Percentiles rank a stretch among this genome's conserved stretches.
These are phyloP conservation scores for Curvularia verruculosa DNA, from an alignment of 2,329 filamentous ascomycete genomes.

Conservation along the genomic window DNA sequence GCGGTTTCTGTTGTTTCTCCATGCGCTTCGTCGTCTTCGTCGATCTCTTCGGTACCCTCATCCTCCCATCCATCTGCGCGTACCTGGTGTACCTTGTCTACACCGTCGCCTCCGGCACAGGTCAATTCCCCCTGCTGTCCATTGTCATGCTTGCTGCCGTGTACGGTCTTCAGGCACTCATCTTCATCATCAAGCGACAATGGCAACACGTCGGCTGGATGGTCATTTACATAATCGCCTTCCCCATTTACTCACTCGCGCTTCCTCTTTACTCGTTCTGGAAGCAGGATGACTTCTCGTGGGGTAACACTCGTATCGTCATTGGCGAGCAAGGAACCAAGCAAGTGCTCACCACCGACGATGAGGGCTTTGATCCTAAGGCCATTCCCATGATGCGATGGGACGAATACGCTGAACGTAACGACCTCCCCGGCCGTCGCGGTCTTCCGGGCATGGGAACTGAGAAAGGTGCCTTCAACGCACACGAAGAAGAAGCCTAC, in stretches of 20 bases:
- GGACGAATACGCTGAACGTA: conserved; percentile 90
- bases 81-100: conserved; percentile 92
- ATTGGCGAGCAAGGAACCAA: conserved; percentile 92
- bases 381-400: conserved; percentile 93
- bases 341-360: conserved; percentile 81
- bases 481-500: conserved; percentile 76
- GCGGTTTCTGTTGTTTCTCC: conserved; percentile 97
- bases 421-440: conserved; percentile 89
- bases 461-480: conserved; percentile 66
- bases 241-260: conserved; percentile 89
- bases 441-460: conserved; percentile 60
- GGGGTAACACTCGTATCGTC: conserved; percentile 98
- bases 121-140: conserved; percentile 84
- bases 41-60: conserved; percentile 89
- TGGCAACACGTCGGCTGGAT: conserved; percentile 99
- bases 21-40: conserved; percentile 98
- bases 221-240: conserved; percentile 97
- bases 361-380: conserved; percentile 86
- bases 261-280: conserved; percentile 98
- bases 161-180: conserved; percentile 93
- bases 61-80: conserved; percentile 84
- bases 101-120: conserved; percentile 68
- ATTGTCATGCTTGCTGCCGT: conserved; percentile 88
- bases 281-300: conserved; percentile 98
- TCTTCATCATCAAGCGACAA: conserved; percentile 95